A percentile compares a stretch with the other conserved stretches of the same genome.
Conservation (phyloP, 2,329 filamentous ascomycete genomes). For the Metarhizium anisopliae region DNA sequence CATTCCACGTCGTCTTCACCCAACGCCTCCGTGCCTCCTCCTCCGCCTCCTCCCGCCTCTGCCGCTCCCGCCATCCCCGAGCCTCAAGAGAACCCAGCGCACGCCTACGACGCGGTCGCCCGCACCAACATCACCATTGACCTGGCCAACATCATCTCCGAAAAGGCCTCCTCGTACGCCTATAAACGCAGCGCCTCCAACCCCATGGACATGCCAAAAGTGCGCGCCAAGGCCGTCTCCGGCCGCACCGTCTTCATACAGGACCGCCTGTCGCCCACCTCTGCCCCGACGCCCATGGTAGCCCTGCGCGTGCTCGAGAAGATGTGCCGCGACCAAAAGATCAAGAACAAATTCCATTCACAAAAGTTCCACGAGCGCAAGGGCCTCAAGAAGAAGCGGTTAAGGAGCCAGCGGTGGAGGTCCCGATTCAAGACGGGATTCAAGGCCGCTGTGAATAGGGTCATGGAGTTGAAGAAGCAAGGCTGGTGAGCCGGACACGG, state of each 20-base stretch:
- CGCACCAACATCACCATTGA: conserved; percentile 18
- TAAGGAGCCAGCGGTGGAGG: conserved; percentile 61
- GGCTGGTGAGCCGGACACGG: conserved; percentile 52
- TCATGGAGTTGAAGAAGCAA: conserved; percentile 63
- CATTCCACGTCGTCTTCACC: conserved; percentile 1
- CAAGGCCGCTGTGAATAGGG: conserved; percentile 51
- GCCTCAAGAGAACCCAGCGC: conserved; percentile 4
- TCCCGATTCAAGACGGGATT: conserved; percentile 62
- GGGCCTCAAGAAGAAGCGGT: conserved; percentile 69
- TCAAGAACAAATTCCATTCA: conserved; percentile 42
- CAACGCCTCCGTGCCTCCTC: conserved; percentile 12
- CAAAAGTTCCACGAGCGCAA: conserved; percentile 69
- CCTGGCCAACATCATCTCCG: conserved; percentile 26
- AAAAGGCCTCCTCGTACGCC: conserved; percentile 17
- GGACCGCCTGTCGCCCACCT: conserved; percentile 16
- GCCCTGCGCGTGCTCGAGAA: conserved; percentile 34
- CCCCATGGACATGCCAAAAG: conserved; percentile 18
- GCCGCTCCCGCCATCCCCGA: background rate
- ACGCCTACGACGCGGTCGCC: conserved; percentile 11
- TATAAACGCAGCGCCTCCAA: conserved; percentile 13
- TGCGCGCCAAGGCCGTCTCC: conserved; percentile 24
- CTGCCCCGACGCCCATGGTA: conserved; percentile 30
- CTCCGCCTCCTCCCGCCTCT: conserved; percentile 11
- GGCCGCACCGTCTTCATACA: conserved; percentile 30
- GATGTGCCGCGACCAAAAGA: conserved; percentile 40